Evolutionary conservation across 1,284 basidiomycete species (phyloP), one percentile per base, ranked within the genome.

Genomic region (Ganoderma lingzhi): DNA sequence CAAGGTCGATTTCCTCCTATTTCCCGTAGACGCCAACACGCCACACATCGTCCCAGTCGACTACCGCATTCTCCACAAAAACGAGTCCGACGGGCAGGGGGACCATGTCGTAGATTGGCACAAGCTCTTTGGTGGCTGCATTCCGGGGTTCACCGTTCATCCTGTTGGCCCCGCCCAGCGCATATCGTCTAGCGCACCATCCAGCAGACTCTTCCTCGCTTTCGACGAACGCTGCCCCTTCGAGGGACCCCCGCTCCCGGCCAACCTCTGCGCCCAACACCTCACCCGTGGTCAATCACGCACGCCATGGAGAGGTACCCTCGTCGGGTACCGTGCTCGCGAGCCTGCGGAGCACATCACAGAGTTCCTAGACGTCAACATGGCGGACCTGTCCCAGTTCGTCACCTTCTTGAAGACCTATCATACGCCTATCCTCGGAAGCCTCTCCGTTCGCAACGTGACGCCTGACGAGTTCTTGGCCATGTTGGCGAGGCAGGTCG

Each of bases 341-440:
- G 67, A 69, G 59, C 64, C 67, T 8, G 56, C 53, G 3, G 45
- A n/a, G 15, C 15, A 12, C 42, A 1, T 53, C 30, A 67, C 67
- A 37, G 67, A 67, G 44, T 71, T 62, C 65, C 30, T 62, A 53
- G 70, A 71, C 48, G 70, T 71, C 30, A 42, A 10, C 23, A 44
- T 51, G 44, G 48, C n/a, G 59, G 70, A 71, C 32, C 37, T 71
- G 6, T 37, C 63, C 30, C 53, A 55, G 58, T 69, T 69, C 63
- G 32, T 41, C 12, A 30, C 17, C n/a, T 67, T 62, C 48, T 45
- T 69, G 42, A 60, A 59, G 14, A 19, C 28, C 8, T 51, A 64
- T 35, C 65, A 58, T 14, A 32, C 14, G 8, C n/a, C 53, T 19
- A 6, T 55, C 53, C 53, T 30, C 6, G 4, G 53, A 15, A 32